These are phyloP conservation scores for Cladosporium austrohemisphaericum DNA, from an alignment of 2,329 filamentous ascomycete genomes.

Conservation along the genomic window DNA sequence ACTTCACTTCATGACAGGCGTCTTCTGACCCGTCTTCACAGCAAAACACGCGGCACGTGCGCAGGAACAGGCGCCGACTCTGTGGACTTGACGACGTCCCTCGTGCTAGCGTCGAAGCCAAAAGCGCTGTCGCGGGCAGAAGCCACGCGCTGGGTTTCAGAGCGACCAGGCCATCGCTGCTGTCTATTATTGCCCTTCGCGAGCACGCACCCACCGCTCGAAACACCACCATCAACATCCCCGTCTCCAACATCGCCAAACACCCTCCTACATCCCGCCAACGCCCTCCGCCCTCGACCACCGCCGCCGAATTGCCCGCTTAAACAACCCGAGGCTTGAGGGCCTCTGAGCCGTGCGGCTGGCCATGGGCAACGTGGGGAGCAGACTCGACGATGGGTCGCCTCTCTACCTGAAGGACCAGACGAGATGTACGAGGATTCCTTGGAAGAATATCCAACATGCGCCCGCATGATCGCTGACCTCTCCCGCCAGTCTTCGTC, in stretches of 20 bases:
- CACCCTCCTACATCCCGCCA: background rate
- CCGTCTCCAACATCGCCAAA: background rate
- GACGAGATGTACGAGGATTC: constrained; percentile 67
- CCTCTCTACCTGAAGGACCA: constrained; percentile 85
- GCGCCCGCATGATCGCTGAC: constrained; percentile 6
- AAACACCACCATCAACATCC: background rate
- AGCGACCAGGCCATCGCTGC: constrained; percentile 4
- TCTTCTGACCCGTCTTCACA: too few relatives aligned
- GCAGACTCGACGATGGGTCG: constrained; percentile 78
- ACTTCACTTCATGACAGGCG: too few relatives aligned
- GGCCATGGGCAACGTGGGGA: constrained; percentile 85
- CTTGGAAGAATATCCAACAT: constrained; percentile 12
- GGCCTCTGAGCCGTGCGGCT: constrained; percentile 20
- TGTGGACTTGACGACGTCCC: background rate
- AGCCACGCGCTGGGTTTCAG: constrained; percentile 14
- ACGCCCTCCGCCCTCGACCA: constrained; percentile 3
- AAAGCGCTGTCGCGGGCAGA: constrained; percentile 6
- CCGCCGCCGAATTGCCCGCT: constrained; percentile 22
- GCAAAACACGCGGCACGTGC: background rate
- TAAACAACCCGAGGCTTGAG: constrained; percentile 19
- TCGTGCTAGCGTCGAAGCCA: constrained; percentile 5
- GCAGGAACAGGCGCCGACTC: background rate
- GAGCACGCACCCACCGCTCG: background rate
- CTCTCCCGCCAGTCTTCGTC: constrained; percentile 66
- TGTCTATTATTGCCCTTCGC: constrained; percentile 8